Percentiles rank a stretch among this genome's conserved stretches.
phyloP scores from a whole-genome alignment of 148 eudicot genomes.

The Polygonum maritimum region DNA sequence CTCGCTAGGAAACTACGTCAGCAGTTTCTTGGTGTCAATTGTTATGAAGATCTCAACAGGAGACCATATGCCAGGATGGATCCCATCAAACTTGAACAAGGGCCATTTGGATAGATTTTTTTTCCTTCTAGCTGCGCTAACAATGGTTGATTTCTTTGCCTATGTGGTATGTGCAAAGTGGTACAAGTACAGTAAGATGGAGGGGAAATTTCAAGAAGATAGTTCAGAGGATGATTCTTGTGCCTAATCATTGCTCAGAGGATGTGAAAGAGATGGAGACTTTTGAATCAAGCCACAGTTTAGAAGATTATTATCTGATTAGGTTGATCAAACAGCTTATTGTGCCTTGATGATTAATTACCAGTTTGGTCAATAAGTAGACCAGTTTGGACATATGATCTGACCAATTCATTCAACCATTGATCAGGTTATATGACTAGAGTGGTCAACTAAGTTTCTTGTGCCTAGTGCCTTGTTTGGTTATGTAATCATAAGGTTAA shows the following conservation, averaged over 20 bases:
- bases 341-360: not conserved
- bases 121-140: constrained; percentile 44
- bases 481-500: not conserved
- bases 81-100: constrained; percentile 52
- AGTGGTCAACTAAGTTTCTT: not conserved
- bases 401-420: not conserved
- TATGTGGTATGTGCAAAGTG: constrained; percentile 42
- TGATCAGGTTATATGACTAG: constrained; percentile 8
- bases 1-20: constrained; percentile 59
- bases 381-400: not conserved
- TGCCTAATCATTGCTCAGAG: constrained; percentile 7
- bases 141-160: constrained; percentile 35
- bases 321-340: not conserved
- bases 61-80: constrained; percentile 54
- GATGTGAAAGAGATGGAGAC: not conserved
- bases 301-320: not conserved
- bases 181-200: constrained; percentile 33
- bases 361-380: not conserved
- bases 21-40: constrained; percentile 46
- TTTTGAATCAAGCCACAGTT: not conserved
- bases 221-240: not conserved
- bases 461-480: constrained; percentile 1
- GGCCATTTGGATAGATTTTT: constrained; percentile 59
- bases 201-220: constrained; percentile 6
- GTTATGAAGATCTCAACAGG: constrained; percentile 41